Percentiles rank a stretch among this genome's conserved stretches.
phyloP scores from a whole-genome alignment of 768 basidiomycete genomes.

The Suillus ampliporus region DNA sequence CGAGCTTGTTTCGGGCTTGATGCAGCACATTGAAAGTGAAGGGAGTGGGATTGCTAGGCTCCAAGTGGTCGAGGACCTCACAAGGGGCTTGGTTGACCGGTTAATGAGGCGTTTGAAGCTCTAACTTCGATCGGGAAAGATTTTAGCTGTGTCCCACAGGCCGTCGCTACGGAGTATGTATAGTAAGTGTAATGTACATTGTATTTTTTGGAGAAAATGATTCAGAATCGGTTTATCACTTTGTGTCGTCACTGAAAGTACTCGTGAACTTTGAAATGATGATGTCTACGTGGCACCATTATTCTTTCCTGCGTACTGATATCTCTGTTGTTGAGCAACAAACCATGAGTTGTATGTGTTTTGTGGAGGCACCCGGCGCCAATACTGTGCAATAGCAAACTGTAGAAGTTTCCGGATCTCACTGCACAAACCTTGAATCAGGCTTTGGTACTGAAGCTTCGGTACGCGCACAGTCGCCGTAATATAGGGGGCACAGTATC shows the following conservation, averaged over 20 bases:
- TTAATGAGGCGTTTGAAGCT: slow-evolving; percentile 1
- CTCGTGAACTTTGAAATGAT: too few relatives aligned
- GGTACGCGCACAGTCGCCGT: too few relatives aligned
- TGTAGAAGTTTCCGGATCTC: too few relatives aligned
- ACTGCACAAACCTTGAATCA: too few relatives aligned
- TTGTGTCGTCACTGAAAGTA: neutral
- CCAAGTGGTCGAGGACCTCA: neutral
- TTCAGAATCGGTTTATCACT: neutral
- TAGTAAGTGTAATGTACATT: neutral
- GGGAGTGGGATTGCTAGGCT: neutral
- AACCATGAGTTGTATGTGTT: too few relatives aligned
- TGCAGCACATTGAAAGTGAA: slow-evolving; percentile 40
- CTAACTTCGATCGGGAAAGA: neutral
- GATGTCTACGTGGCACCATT: too few relatives aligned
- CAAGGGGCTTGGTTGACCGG: neutral
- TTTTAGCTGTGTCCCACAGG: neutral
- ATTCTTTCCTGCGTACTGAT: too few relatives aligned
- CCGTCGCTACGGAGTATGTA: neutral
- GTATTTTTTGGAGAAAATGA: neutral
- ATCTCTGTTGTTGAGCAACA: too few relatives aligned
- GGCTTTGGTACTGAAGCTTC: too few relatives aligned
- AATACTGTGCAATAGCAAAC: too few relatives aligned
- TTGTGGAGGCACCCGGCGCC: too few relatives aligned
- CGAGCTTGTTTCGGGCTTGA: slow-evolving; percentile 45
- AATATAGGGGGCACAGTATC: too few relatives aligned